Conservation (phyloP, 352 stramenopile genomes). For the Saprolegnia diclina region DNA sequence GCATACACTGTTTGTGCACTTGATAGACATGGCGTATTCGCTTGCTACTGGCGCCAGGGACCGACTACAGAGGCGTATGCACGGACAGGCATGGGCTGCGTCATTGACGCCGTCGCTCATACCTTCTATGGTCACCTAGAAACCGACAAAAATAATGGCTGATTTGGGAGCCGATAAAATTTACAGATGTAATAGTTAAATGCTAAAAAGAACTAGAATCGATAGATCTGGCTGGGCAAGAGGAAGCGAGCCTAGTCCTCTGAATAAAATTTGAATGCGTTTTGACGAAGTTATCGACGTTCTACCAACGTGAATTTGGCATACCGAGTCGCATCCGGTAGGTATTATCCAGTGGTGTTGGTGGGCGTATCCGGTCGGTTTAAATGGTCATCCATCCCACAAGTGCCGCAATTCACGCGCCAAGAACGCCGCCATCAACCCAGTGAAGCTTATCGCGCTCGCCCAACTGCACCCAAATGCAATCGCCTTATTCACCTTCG, state of each 20-base stretch:
- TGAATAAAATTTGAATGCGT: not conserved
- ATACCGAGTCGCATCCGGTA: not conserved
- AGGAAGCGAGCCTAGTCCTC: not conserved
- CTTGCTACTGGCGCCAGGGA: no score
- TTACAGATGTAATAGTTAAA: not conserved
- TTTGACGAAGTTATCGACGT: not conserved
- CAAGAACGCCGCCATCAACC: not conserved
- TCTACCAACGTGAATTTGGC: not conserved
- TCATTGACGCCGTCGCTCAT: no score
- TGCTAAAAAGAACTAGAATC: not conserved
- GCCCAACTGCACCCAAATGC: not conserved
- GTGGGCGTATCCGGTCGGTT: not conserved
- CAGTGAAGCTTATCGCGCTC: not conserved
- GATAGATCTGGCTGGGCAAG: not conserved
- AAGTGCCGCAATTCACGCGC: not conserved
- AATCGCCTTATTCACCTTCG: slow-evolving; percentile 5
- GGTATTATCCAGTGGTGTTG: not conserved
- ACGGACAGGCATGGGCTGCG: no score
- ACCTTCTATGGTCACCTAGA: not conserved
- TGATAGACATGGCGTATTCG: no score
- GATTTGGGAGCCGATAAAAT: not conserved
- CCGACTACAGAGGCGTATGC: no score
- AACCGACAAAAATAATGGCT: not conserved
- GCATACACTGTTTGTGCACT: no score
- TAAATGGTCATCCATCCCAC: not conserved